A percentile compares a stretch with the other conserved stretches of the same genome.
phyloP scores from a whole-genome alignment of 306 rosid genomes.

The Cicer pinnatifidum region DNA sequence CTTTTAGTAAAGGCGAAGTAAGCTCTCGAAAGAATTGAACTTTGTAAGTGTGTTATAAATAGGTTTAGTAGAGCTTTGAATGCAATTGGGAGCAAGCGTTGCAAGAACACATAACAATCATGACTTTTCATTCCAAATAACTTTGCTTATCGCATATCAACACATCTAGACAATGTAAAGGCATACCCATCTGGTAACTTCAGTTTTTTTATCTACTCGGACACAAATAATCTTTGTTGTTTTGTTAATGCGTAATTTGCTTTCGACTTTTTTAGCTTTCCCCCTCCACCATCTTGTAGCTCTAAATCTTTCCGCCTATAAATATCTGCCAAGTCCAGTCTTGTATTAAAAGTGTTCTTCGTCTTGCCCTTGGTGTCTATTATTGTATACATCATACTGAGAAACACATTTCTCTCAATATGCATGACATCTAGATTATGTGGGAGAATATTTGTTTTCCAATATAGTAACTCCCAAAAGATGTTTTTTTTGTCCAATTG shows the following conservation, averaged over 20 bases:
- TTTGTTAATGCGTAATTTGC: neutral
- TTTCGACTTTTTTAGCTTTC: neutral
- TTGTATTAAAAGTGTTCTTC: neutral
- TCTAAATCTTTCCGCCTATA: neutral
- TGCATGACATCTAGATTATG: constrained; percentile 1
- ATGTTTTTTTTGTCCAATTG: neutral
- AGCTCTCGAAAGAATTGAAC: neutral
- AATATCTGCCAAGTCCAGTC: neutral
- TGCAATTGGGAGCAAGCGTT: neutral
- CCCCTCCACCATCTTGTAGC: neutral
- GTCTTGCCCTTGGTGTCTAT: neutral
- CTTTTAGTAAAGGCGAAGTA: neutral
- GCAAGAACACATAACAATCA: neutral
- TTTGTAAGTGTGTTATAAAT: neutral
- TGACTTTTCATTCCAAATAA: too few relatives aligned
- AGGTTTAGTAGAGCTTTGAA: neutral
- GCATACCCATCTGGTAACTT: too few relatives aligned
- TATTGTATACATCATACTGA: neutral
- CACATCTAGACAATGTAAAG: too few relatives aligned
- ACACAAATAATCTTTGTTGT: neutral
- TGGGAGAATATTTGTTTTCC: neutral
- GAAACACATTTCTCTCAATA: constrained; percentile 7
- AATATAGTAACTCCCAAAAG: constrained; percentile 4
- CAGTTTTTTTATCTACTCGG: too few relatives aligned
- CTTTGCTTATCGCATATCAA: too few relatives aligned